Percentiles rank a stretch among this genome's conserved stretches.
Evolutionary conservation across 78 protist species (phyloP).

Genomic region (Creolimax fragrantissima): DNA sequence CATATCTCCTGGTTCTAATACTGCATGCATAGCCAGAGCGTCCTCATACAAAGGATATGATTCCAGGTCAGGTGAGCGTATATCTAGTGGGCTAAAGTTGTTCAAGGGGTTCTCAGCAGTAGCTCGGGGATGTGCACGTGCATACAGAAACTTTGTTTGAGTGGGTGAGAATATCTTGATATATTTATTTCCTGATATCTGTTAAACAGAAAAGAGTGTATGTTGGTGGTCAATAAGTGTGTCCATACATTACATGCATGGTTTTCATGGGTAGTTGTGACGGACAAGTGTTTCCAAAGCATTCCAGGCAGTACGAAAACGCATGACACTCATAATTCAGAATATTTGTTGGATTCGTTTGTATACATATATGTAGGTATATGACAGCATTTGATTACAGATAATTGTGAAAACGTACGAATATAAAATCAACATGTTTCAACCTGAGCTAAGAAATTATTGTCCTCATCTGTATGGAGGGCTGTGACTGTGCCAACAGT

Average conservation of each 20-base stretch:
- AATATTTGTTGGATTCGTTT: too few relatives aligned
- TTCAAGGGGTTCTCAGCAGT: neutral
- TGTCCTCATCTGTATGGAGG: conserved; percentile 1
- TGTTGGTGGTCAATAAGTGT: too few relatives aligned
- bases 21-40: neutral
- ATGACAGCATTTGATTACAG: too few relatives aligned
- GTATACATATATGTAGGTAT: too few relatives aligned
- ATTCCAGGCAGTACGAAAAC: too few relatives aligned
- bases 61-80: neutral
- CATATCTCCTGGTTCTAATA: neutral
- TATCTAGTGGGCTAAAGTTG: neutral
- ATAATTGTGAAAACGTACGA: too few relatives aligned
- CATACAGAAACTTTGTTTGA: neutral
- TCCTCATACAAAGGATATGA: neutral
- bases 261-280: too few relatives aligned
- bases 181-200: neutral
- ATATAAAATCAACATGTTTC: too few relatives aligned
- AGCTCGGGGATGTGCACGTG: neutral
- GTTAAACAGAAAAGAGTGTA: too few relatives aligned
- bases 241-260: too few relatives aligned
- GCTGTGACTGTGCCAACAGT: conserved; percentile 3
- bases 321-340: too few relatives aligned
- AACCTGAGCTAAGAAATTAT: conserved; percentile 15
- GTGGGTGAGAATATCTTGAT: neutral
- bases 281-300: too few relatives aligned